Percentiles rank a stretch among this genome's conserved stretches.
Conservation (phyloP, 768 basidiomycete genomes). For the Phaffia australis region DNA sequence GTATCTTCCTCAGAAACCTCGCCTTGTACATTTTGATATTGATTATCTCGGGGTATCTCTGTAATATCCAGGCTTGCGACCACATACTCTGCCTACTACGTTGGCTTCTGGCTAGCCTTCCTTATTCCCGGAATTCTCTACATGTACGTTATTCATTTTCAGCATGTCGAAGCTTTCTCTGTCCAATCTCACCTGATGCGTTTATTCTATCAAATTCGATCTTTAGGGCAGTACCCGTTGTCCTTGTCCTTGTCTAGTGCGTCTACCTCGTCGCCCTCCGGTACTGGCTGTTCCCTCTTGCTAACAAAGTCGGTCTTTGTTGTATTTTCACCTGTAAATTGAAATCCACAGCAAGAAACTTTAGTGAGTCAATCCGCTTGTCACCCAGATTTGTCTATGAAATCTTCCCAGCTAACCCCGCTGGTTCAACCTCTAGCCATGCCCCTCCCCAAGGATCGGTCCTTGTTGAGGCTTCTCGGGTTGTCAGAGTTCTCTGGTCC, state of each 20-base stretch:
- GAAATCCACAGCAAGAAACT: slow-evolving; percentile 26
- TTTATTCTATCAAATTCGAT: not conserved
- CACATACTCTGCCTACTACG: slow-evolving; percentile 33
- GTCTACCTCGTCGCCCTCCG: not conserved
- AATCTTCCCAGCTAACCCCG: no score
- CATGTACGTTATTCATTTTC: not conserved
- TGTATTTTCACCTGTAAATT: slow-evolving; percentile 1
- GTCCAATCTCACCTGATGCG: not conserved
- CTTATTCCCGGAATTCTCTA: slow-evolving; percentile 32
- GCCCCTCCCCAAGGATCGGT: slow-evolving; percentile 36
- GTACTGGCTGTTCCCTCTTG: not conserved
- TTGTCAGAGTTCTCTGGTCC: slow-evolving; percentile 9
- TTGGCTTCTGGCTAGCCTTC: slow-evolving; percentile 38
- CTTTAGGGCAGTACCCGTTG: slow-evolving; percentile 33
- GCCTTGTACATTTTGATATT: no score
- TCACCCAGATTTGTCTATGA: no score
- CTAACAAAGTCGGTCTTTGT: slow-evolving; percentile 12
- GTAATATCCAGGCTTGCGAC: slow-evolving; percentile 28
- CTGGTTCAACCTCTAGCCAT: no score
- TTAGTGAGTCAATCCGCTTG: slow-evolving; percentile 27
- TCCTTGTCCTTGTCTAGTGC: slow-evolving; percentile 29
- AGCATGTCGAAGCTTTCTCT: not conserved
- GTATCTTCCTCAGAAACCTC: slow-evolving; percentile 23
- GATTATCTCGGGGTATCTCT: not conserved
- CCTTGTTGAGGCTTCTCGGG: slow-evolving; percentile 30